Percentiles rank a stretch among this genome's conserved stretches.
Evolutionary conservation across 2,329 filamentous ascomycete species (phyloP).

Genomic region (Fusarium illudens): DNA sequence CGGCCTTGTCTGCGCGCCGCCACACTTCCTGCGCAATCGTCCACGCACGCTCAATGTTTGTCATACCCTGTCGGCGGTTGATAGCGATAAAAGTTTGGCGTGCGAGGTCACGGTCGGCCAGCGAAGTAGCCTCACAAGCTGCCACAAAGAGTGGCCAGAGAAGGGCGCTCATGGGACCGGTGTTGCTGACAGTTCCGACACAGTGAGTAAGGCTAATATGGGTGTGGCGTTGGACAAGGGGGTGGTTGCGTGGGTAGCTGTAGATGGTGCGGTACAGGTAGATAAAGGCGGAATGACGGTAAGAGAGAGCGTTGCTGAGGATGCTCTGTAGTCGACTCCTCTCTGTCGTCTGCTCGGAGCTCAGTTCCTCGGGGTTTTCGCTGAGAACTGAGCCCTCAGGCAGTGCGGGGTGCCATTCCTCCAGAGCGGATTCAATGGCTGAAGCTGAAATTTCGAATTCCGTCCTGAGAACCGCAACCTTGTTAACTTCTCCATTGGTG

Average conservation of each 20-base stretch:
- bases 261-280: slow-evolving; percentile 66
- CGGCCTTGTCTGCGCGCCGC: slow-evolving; percentile 58
- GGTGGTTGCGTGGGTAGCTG: slow-evolving; percentile 55
- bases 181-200: slow-evolving; percentile 61
- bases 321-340: slow-evolving; percentile 60
- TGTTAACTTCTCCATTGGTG: slow-evolving; percentile 51
- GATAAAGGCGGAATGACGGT: slow-evolving; percentile 66
- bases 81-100: slow-evolving; percentile 61
- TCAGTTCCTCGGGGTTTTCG: slow-evolving; percentile 36
- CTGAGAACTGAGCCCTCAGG: slow-evolving; percentile 48
- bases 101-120: slow-evolving; percentile 61
- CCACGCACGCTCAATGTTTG: slow-evolving; percentile 70
- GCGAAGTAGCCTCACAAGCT: slow-evolving; percentile 64
- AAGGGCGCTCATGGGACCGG: slow-evolving; percentile 69
- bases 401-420: slow-evolving; percentile 63
- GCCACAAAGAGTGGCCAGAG: slow-evolving; percentile 72
- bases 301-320: slow-evolving; percentile 67
- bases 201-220: slow-evolving; percentile 62
- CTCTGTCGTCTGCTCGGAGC: slow-evolving; percentile 44
- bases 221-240: slow-evolving; percentile 62
- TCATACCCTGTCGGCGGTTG: slow-evolving; percentile 68
- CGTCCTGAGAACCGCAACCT: slow-evolving; percentile 57
- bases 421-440: slow-evolving; percentile 64
- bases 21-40: slow-evolving; percentile 69
- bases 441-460: slow-evolving; percentile 61